These are phyloP conservation scores for Sherardia arvensis DNA, from an alignment of 257 asterid species.

Conservation along the genomic window DNA sequence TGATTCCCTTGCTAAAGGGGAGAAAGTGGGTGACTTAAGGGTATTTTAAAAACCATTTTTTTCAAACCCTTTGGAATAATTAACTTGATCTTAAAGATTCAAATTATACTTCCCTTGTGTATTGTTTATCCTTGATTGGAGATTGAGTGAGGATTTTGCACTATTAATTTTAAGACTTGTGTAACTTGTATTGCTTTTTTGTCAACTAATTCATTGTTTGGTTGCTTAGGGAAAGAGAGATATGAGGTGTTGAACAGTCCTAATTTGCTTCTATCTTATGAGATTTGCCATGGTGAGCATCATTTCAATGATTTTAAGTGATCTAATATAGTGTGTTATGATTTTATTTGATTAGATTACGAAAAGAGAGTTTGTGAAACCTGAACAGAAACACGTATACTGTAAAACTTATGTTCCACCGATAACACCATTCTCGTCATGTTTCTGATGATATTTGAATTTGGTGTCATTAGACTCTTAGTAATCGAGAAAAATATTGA, in stretches of 20 bases:
- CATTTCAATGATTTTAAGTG: too few relatives aligned
- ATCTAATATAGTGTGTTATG: not conserved
- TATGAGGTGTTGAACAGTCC: conserved; percentile 2
- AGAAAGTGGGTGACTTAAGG: conserved; percentile 25
- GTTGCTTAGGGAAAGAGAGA: conserved; percentile 1
- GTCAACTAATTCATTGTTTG: conserved; percentile 1
- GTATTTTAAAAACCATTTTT: not conserved
- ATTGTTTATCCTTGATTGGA: conserved; percentile 1
- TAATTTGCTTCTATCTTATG: not conserved
- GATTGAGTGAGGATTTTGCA: conserved; percentile 12
- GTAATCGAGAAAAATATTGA: too few relatives aligned
- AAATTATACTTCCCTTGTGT: not conserved
- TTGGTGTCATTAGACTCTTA: too few relatives aligned
- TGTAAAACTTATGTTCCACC: too few relatives aligned
- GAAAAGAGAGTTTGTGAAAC: too few relatives aligned
- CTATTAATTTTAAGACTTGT: conserved; percentile 5
- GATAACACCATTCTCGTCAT: not conserved
- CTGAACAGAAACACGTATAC: too few relatives aligned
- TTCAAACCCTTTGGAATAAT: not conserved
- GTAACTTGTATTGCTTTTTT: not conserved
- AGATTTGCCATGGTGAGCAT: not conserved
- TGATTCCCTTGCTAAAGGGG: conserved; percentile 42
- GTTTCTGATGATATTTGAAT: too few relatives aligned
- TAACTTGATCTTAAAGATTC: not conserved
- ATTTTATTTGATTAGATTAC: too few relatives aligned